Percentiles rank a stretch among this genome's conserved stretches.
Conservation (phyloP, 768 basidiomycete genomes). For the Hypholoma fasciculare region DNA sequence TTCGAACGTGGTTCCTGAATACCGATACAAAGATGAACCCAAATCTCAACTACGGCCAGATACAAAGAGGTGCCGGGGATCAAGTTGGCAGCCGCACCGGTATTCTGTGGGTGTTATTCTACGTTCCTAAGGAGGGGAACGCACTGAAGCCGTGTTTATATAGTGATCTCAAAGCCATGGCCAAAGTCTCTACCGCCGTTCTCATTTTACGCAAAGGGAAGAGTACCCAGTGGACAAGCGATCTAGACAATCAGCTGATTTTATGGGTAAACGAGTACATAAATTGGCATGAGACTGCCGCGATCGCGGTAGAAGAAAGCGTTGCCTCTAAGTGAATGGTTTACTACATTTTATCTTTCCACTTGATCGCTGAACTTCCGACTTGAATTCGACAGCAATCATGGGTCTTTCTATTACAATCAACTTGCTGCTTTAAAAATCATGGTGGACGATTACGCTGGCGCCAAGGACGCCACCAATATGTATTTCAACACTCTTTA, state of each 20-base stretch:
- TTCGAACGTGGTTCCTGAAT: conserved; percentile 64
- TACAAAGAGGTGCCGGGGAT: conserved; percentile 41
- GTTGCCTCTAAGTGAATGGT: conserved; percentile 46
- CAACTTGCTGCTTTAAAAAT: conserved; percentile 60
- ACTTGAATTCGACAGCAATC: conserved; percentile 45
- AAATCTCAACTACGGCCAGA: conserved; percentile 59
- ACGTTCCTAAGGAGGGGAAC: background rate
- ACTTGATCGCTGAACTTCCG: background rate
- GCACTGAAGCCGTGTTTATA: background rate
- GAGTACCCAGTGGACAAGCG: conserved; percentile 53
- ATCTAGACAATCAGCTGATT: conserved; percentile 49
- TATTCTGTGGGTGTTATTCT: conserved; percentile 40
- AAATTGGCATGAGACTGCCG: conserved; percentile 52
- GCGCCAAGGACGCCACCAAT: conserved; percentile 45
- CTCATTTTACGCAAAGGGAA: conserved; percentile 50
- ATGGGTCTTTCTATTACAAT: conserved; percentile 63
- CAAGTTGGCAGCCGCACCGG: conserved; percentile 50
- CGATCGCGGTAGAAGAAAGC: conserved; percentile 47
- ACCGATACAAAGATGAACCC: conserved; percentile 61
- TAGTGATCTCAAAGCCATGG: conserved; percentile 60
- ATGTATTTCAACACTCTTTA: conserved; percentile 54
- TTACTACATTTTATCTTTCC: background rate
- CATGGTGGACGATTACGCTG: conserved; percentile 47
- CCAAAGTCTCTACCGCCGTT: conserved; percentile 54
- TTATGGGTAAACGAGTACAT: conserved; percentile 55